These are phyloP conservation scores for Trametes sp. DNA, from an alignment of 1,284 basidiomycete genomes.

Conservation along the genomic window DNA sequence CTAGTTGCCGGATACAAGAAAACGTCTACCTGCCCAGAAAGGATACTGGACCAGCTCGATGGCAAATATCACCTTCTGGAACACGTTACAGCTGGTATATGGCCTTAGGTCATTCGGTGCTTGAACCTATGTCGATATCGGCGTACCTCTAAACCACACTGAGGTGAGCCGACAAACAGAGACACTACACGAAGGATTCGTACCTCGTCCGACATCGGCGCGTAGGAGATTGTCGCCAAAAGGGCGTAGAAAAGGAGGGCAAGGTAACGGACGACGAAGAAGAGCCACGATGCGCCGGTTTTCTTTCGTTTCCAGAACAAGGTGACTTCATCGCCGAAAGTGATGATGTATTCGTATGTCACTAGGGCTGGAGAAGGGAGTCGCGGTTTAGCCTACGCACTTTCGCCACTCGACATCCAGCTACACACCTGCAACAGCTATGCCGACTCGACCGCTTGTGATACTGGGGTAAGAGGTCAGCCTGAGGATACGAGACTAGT, in stretches of 20 bases:
- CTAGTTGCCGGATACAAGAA: neutral
- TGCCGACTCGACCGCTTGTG: neutral
- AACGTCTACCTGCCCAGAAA: neutral
- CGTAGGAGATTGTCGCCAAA: neutral
- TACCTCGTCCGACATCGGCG: neutral
- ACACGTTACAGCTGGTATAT: neutral
- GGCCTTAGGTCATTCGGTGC: neutral
- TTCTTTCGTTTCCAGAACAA: slow-evolving; percentile 19
- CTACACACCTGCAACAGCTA: neutral
- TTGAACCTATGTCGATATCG: too few relatives aligned
- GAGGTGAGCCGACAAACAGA: neutral
- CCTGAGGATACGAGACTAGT: too few relatives aligned
- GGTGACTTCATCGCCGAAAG: slow-evolving; percentile 19
- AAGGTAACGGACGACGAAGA: slow-evolving; percentile 19
- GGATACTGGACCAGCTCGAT: neutral
- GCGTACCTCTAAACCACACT: neutral
- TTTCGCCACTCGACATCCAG: too few relatives aligned
- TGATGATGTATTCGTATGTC: slow-evolving; percentile 19
- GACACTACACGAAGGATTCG: neutral
- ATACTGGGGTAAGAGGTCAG: too few relatives aligned
- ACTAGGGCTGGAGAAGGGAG: slow-evolving; percentile 8
- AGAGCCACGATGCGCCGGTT: slow-evolving; percentile 12
- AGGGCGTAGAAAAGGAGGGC: slow-evolving; percentile 2
- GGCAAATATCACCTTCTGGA: neutral
- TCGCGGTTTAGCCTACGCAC: too few relatives aligned